Evolutionary conservation across 1,139 yeast genomes (phyloP), one percentile per base, ranked within the genome.

Genomic region (Suzukiozyma palmioleophila): DNA sequence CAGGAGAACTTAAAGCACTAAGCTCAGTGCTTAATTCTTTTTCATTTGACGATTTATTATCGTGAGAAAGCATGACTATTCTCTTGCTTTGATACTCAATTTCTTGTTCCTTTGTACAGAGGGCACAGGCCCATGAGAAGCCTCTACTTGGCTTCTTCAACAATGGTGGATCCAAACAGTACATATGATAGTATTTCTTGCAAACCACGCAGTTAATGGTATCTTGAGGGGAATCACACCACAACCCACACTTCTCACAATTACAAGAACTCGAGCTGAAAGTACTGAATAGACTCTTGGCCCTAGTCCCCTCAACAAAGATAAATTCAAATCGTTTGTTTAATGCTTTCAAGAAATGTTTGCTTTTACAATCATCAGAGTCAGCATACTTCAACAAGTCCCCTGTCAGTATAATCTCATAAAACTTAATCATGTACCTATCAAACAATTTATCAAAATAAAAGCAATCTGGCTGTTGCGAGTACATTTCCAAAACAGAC

Each of bases 101-200:
- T 25, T 61, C 56, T 40, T 60, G 64, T 28, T 56, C 68, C 49
- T 75, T 77, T 14, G 85, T 73, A 62, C 97, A 89, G 2, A 68
- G 59, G 18, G 88, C 92, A 68, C 97, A 90, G n/a, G 89, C 75
- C 97, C 97, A 90, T 6, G 89, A 86, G 56, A 88, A 85, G 1
- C 96, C 96, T 42, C 95, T 66, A 36, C 88, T 81, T 0, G 96
- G 97, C 51, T 86, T 86, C 49, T 78, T 77, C 39, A 76, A 57
- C 33, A 88, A 60, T 0, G 97, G 97, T 1, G 97, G 96, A 45
- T 84, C 89, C 36, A 90, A 75, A 57, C 97, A 90, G 36, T 77
- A 68, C 80, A 89, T 78, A 62, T 90, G 97, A 50, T 79, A 87
- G 46, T 71, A 71, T 26, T 75, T 71, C 11, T 69, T 66, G 59